phyloP scores from a whole-genome alignment of 495 filamentous ascomycete species.

The Achaetomiella virescens region DNA sequence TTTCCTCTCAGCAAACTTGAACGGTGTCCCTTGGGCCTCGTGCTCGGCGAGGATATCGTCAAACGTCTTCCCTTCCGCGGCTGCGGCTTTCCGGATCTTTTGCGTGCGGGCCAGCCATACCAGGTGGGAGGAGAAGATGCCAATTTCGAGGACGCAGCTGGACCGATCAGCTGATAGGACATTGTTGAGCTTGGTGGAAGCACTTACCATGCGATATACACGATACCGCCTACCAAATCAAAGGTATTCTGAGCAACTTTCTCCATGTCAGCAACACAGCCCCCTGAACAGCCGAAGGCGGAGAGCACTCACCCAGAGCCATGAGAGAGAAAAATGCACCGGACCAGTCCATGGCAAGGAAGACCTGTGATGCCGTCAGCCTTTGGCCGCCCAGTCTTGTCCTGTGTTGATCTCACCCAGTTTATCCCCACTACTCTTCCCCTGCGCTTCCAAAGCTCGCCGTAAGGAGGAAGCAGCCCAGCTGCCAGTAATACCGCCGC shows the following conservation, averaged over 20 bases:
- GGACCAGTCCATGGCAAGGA: slow-evolving; percentile 62
- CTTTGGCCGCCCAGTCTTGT: not conserved
- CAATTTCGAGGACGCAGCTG: slow-evolving; percentile 58
- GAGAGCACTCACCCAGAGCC: slow-evolving; percentile 50
- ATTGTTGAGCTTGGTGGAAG: not conserved
- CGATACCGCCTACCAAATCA: slow-evolving; percentile 60
- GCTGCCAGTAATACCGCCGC: slow-evolving; percentile 67
- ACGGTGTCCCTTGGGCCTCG: slow-evolving; percentile 27
- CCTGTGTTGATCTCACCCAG: slow-evolving; percentile 23
- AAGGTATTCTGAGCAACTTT: slow-evolving; percentile 61
- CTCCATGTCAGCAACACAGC: slow-evolving; percentile 21
- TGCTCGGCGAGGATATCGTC: slow-evolving; percentile 54
- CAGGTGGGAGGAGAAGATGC: slow-evolving; percentile 62
- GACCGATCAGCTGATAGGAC: not conserved
- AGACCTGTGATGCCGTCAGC: slow-evolving; percentile 41
- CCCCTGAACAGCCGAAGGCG: not conserved
- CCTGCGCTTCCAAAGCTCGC: slow-evolving; percentile 63
- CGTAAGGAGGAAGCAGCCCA: slow-evolving; percentile 62
- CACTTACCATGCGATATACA: slow-evolving; percentile 62
- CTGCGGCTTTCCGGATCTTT: slow-evolving; percentile 51
- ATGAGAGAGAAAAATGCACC: slow-evolving; percentile 73
- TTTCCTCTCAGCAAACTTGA: slow-evolving; percentile 39
- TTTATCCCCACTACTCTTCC: slow-evolving; percentile 67
- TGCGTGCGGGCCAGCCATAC: slow-evolving; percentile 63
- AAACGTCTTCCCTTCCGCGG: slow-evolving; percentile 50